A percentile compares a stretch with the other conserved stretches of the same genome.
Evolutionary conservation across 2,329 filamentous ascomycete species (phyloP).

Genomic region (Chaetoscypha palmicola): DNA sequence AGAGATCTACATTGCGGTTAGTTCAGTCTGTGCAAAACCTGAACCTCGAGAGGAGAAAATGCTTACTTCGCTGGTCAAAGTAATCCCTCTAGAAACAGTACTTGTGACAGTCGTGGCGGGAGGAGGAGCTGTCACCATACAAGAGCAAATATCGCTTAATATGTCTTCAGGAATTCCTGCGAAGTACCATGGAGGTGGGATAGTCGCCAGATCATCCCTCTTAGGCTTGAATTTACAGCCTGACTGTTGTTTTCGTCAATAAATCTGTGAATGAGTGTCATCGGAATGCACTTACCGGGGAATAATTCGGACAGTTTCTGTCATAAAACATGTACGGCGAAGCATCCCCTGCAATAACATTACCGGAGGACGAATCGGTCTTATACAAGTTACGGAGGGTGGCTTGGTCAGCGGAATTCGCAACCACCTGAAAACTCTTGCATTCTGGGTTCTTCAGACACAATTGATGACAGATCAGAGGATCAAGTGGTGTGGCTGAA

Average conservation of each 20-base stretch:
- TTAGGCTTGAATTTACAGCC: constrained; percentile 1
- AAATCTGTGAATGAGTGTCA: neutral
- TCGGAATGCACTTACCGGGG: constrained; percentile 9
- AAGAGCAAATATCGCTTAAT: constrained; percentile 4
- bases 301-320: constrained; percentile 11
- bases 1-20: neutral
- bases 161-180: neutral
- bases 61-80: neutral
- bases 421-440: constrained; percentile 13
- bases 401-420: constrained; percentile 5
- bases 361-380: constrained; percentile 2
- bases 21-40: neutral
- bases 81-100: neutral
- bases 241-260: neutral
- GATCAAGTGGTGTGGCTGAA: constrained; percentile 7
- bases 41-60: constrained; percentile 4
- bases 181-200: constrained; percentile 4
- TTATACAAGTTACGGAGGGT: constrained; percentile 16
- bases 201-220: neutral
- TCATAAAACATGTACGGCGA: constrained; percentile 15
- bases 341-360: constrained; percentile 7
- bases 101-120: neutral
- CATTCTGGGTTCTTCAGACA: constrained; percentile 13
- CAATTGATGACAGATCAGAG: constrained; percentile 12
- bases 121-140: constrained; percentile 1